Conservation (phyloP, 2,329 filamentous ascomycete species). For the Thyridium curvatum region DNA sequence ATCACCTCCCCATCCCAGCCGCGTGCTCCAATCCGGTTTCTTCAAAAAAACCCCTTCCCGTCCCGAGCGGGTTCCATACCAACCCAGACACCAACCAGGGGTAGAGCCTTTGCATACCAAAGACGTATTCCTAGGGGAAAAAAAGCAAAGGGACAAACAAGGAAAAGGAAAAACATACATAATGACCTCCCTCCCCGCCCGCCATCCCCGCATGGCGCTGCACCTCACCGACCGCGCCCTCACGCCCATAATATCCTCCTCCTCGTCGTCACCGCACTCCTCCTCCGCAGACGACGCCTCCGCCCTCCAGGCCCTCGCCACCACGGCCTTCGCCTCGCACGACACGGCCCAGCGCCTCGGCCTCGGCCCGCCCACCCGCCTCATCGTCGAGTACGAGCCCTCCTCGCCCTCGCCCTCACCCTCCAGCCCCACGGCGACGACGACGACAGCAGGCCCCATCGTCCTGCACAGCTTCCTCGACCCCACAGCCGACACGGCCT, state of each 20-base stretch:
- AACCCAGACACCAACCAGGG: too few relatives aligned
- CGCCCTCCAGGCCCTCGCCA: slow-evolving; percentile 46
- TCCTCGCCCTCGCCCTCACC: too few relatives aligned
- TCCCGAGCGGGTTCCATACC: too few relatives aligned
- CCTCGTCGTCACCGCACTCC: slow-evolving; percentile 15
- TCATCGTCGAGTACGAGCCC: slow-evolving; percentile 50
- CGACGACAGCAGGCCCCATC: slow-evolving; percentile 3
- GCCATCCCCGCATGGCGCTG: slow-evolving; percentile 45
- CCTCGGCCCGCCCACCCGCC: slow-evolving; percentile 46
- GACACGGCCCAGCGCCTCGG: slow-evolving; percentile 45
- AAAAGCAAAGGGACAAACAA: background rate
- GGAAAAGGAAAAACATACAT: slow-evolving; percentile 1
- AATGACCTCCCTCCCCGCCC: slow-evolving; percentile 37
- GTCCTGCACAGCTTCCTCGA: slow-evolving; percentile 37
- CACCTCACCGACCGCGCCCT: slow-evolving; percentile 52
- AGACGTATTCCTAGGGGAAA: background rate
- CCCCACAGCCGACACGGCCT: slow-evolving; percentile 13
- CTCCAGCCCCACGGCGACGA: slow-evolving; percentile 8
- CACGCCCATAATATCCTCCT: slow-evolving; percentile 51
- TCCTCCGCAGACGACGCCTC: slow-evolving; percentile 20
- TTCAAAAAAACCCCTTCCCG: too few relatives aligned
- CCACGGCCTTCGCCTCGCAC: slow-evolving; percentile 45
- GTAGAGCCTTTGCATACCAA: too few relatives aligned
- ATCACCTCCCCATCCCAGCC: too few relatives aligned
- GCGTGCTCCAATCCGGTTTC: too few relatives aligned